Evolutionary conservation across 2,329 filamentous ascomycete genomes (phyloP).

Genomic region (Diaporthe sp.): DNA sequence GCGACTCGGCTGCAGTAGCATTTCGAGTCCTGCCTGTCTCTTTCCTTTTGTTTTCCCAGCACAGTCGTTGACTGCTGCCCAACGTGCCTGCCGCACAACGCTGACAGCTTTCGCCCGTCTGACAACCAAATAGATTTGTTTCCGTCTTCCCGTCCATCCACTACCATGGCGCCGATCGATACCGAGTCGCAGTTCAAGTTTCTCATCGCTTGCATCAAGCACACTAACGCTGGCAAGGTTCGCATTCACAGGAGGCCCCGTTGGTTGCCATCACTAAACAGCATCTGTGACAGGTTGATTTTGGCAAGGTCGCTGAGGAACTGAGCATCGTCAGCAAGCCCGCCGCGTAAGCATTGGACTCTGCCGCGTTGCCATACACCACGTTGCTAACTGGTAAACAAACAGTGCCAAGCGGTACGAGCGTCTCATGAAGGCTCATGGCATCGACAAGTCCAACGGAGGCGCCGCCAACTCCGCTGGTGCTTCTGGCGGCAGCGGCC

Average conservation of each 20-base stretch:
- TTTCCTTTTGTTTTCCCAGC: not conserved
- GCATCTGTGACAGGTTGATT: conserved; percentile 65
- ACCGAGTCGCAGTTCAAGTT: conserved; percentile 71
- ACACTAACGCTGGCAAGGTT: conserved; percentile 70
- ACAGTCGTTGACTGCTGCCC: not conserved
- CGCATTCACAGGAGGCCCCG: conserved; percentile 31
- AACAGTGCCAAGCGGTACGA: conserved; percentile 75
- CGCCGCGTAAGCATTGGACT: conserved; percentile 70
- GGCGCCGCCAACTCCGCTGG: conserved; percentile 35
- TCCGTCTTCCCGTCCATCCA: conserved; percentile 9
- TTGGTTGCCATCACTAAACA: conserved; percentile 34
- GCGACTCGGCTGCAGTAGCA: no score
- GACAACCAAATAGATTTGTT: conserved; percentile 28
- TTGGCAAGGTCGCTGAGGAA: conserved; percentile 71
- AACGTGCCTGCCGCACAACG: not conserved
- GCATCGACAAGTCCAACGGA: conserved; percentile 50
- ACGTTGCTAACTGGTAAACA: not conserved
- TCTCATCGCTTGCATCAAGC: conserved; percentile 72
- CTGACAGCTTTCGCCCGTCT: conserved; percentile 20
- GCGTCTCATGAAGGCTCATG: conserved; percentile 70
- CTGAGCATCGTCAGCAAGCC: conserved; percentile 72
- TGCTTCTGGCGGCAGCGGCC: conserved; percentile 28
- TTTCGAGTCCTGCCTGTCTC: not conserved
- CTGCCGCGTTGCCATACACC: not conserved
- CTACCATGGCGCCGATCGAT: conserved; percentile 61